Evolutionary conservation across 2,329 filamentous ascomycete species (phyloP), one percentile per base, ranked within the genome.

Genomic region (Nigrospora osmanthi): DNA sequence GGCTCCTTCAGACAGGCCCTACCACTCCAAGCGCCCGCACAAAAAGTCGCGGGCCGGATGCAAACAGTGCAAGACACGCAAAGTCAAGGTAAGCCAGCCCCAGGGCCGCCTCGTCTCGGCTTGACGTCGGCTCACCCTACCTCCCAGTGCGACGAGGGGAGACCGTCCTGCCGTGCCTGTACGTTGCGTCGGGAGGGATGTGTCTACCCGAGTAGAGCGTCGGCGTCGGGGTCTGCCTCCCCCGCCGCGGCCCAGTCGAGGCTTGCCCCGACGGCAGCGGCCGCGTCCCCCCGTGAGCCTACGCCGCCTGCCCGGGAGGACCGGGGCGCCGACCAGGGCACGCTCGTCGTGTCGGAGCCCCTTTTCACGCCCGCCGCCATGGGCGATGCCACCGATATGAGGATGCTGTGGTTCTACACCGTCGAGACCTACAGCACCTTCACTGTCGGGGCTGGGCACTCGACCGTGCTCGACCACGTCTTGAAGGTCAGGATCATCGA

Each of bases 401-500:
- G 68, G 49, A 65, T 79, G 35, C 54, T 80, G 7, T 79, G 75
- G 74, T 75, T 76, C 53, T 80, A 76, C 53, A 72, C 71, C 12
- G 64, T 62, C 10, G 57, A 67, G 31, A 73, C 72, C 10, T 73
- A 62, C 50, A 48, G 59, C 3, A 71, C 71, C 13, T 75, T 79
- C 54, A 65, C 70, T 13, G 58, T 71, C 28, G 58, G 68, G 17
- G 57, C 59, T 14, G 62, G 62, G 33, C 54, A 53, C 7, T 59
- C 62, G 4, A 52, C 58, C 11, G 52, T 60, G 1, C 53, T 72
- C 43, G 66, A 71, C 47, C 56, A 68, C 10, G 63, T 73, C 17
- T 64, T 80, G 47, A 68, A 66, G 47, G 63, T 70, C 23, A 64
- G 62, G 17, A 58, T 80, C 37, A 68, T 76, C 7, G 65, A 71